Evolutionary conservation across 768 basidiomycete genomes (phyloP).

Genomic region (Coprinellus aureogranulatus): DNA sequence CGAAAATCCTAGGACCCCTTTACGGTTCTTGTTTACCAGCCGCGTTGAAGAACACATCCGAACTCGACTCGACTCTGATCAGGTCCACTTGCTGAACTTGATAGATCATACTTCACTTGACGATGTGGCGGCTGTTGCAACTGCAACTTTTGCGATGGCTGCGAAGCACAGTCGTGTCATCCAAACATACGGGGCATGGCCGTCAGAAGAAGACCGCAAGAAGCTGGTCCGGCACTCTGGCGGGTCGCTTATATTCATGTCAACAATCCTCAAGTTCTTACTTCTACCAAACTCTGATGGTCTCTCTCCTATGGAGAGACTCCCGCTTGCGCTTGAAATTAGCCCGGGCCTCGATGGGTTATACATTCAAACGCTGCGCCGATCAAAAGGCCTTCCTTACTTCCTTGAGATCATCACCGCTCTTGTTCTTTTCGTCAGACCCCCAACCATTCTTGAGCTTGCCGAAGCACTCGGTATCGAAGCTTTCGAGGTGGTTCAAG

Average conservation of each 20-base stretch:
- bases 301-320: not conserved
- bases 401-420: not conserved
- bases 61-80: not conserved
- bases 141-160: not conserved
- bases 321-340: not conserved
- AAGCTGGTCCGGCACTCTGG: not conserved
- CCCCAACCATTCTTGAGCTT: not conserved
- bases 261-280: conserved; percentile 1
- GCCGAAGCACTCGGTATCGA: not conserved
- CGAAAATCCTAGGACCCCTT: not conserved
- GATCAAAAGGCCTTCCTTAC: not conserved
- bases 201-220: not conserved
- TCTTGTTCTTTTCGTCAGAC: not conserved
- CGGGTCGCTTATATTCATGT: conserved; percentile 4
- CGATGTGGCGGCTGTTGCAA: not conserved
- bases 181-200: conserved; percentile 1
- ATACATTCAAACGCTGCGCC: not conserved
- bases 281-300: not conserved
- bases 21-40: not conserved
- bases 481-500: not conserved
- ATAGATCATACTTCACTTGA: not conserved
- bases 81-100: not conserved
- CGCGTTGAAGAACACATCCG: not conserved
- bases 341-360: conserved; percentile 1
- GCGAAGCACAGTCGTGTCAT: not conserved